These are phyloP conservation scores for Boletus rufocinnamomeus DNA, from an alignment of 768 basidiomycete genomes.

Conservation along the genomic window DNA sequence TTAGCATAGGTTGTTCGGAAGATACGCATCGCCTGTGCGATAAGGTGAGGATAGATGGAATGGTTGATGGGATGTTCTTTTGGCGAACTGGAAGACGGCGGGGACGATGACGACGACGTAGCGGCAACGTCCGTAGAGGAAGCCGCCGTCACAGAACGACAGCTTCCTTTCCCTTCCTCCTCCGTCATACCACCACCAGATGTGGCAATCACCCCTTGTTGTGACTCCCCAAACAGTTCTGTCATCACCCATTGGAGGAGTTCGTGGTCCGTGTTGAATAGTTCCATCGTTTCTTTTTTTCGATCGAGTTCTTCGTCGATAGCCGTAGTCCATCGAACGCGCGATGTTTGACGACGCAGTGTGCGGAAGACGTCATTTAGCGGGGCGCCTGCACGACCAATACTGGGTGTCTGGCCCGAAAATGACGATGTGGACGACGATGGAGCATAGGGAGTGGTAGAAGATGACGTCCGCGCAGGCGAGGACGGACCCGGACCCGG, in stretches of 20 bases:
- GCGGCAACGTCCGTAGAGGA: background rate
- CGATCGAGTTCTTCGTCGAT: slow-evolving; percentile 60
- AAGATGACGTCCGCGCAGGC: slow-evolving; percentile 2
- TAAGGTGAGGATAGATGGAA: slow-evolving; percentile 69
- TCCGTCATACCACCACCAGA: background rate
- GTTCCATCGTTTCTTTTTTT: slow-evolving; percentile 72
- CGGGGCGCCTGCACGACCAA: slow-evolving; percentile 16
- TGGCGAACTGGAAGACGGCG: background rate
- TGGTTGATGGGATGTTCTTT: slow-evolving; percentile 49
- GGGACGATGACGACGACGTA: background rate
- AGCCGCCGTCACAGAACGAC: background rate
- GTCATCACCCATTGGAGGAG: slow-evolving; percentile 72
- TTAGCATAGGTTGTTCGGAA: slow-evolving; percentile 79
- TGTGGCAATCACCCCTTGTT: slow-evolving; percentile 38
- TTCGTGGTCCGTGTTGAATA: slow-evolving; percentile 66
- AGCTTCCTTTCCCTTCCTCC: background rate
- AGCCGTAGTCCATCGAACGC: slow-evolving; percentile 51
- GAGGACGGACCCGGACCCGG: background rate
- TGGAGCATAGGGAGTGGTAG: background rate
- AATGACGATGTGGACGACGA: background rate
- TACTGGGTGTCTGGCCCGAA: slow-evolving; percentile 16
- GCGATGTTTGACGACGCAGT: slow-evolving; percentile 53
- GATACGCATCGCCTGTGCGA: slow-evolving; percentile 74
- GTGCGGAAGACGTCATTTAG: slow-evolving; percentile 56
- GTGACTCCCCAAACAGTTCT: slow-evolving; percentile 67